Evolutionary conservation across 495 filamentous ascomycete species (phyloP).

Genomic region (Usnea hakonensis): DNA sequence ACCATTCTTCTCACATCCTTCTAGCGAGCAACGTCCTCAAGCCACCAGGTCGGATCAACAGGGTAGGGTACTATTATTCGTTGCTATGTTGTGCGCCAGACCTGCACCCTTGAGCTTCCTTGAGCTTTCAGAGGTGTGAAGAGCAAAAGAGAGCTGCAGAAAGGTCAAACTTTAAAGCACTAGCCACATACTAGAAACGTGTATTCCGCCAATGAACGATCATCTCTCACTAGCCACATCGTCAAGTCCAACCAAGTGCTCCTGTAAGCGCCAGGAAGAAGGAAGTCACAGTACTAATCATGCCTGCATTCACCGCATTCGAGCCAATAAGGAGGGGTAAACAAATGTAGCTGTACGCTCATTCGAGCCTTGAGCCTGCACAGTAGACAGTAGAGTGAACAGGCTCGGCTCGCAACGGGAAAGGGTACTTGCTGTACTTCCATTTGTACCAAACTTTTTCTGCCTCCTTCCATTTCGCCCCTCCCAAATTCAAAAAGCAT

Average conservation of each 20-base stretch:
- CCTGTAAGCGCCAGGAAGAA: background rate
- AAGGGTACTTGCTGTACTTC: background rate
- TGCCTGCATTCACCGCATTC: background rate
- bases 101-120: background rate
- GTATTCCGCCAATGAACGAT: background rate
- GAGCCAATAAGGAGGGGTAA: background rate
- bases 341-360: background rate
- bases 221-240: background rate
- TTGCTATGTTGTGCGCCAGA: background rate
- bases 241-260: background rate
- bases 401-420: slow-evolving; percentile 2
- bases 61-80: background rate
- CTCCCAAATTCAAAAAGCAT: too few relatives aligned
- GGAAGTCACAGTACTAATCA: background rate
- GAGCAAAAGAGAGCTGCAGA: background rate
- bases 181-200: background rate
- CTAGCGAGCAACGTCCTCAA: slow-evolving; percentile 3
- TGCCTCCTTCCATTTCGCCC: background rate
- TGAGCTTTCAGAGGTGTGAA: background rate
- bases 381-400: background rate
- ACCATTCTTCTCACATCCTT: slow-evolving; percentile 5
- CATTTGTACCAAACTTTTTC: background rate
- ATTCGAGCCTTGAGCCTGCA: too few relatives aligned
- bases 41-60: slow-evolving; percentile 4
- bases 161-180: background rate